Percentiles rank a stretch among this genome's conserved stretches.
Evolutionary conservation across 495 filamentous ascomycete species (phyloP).

Genomic region (Penicilliopsis zonata): DNA sequence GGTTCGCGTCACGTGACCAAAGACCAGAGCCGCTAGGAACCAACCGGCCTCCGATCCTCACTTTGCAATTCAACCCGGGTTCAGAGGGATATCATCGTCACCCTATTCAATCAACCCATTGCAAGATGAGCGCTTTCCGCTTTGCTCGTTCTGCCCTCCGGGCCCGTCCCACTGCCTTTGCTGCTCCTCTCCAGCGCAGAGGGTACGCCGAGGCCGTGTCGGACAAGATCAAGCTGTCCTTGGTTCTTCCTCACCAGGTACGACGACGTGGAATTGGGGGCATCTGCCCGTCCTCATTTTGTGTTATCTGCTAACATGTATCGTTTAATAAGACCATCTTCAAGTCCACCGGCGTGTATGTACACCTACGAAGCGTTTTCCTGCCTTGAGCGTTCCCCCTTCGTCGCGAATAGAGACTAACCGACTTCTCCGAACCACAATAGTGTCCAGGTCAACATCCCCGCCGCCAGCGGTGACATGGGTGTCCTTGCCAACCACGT

Average conservation of each 20-base stretch:
- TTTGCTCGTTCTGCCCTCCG: conserved; percentile 78
- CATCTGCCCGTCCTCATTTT: conserved; percentile 2
- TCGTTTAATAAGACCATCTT: conserved; percentile 49
- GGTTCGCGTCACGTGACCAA: conserved; percentile 3
- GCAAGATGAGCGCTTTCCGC: conserved; percentile 80
- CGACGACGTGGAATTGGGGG: conserved; percentile 17
- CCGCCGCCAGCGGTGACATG: conserved; percentile 98
- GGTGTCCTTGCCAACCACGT: conserved; percentile 98
- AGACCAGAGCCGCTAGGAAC: conserved; percentile 28
- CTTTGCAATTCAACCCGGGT: conserved; percentile 33
- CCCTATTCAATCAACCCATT: conserved; percentile 24
- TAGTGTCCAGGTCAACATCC: conserved; percentile 96
- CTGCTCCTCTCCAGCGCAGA: conserved; percentile 64
- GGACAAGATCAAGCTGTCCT: conserved; percentile 95
- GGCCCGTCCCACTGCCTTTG: conserved; percentile 57
- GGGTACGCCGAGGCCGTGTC: conserved; percentile 88
- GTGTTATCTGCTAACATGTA: conserved; percentile 12
- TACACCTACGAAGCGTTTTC: conserved; percentile 9
- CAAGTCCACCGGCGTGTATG: conserved; percentile 66
- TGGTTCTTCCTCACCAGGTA: conserved; percentile 98
- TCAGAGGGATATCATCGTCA: conserved; percentile 28
- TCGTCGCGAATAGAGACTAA: conserved; percentile 20
- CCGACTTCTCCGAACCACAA: conserved; percentile 19
- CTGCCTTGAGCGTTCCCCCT: conserved; percentile 2
- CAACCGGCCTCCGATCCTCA: conserved; percentile 34